Evolutionary conservation across 306 rosid species (phyloP), one percentile per base, ranked within the genome.

Genomic region (Arachis stenosperma): DNA sequence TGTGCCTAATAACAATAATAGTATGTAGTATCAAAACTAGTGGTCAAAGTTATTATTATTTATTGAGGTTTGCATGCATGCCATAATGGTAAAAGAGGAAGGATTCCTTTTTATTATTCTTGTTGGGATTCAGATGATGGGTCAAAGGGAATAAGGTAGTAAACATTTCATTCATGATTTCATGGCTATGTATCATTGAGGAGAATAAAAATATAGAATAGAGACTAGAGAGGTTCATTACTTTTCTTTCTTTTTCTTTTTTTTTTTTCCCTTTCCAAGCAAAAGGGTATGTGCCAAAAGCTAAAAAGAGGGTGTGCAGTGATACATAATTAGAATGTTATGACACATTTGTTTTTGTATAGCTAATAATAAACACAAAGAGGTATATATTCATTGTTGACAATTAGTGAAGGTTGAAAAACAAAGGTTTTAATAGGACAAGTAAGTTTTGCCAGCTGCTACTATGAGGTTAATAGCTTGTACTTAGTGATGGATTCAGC

Each of bases 81-180:
- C 63, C 55, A 74, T 33, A 33, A 33, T 53, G 5, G 68, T 46
- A 68, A 78, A 78, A 75, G 71, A 52, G 56, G 67, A 64, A 33
- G 37, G 37, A 33, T 33, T 33, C 37, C 37, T 82, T 78, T 74
- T 62, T 64, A 69, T 64, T 74, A 58, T 65, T 65, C 65, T 65
- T 51, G 59, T 79, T 81, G 70, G 60, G 67, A 33, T 75, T 81
- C 40, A 65, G 50, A 81, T n/a, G 61, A 54, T 3, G 41, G 14
- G 81, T 83, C 84, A 83, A 83, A 75, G 67, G 59, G 66, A 79
- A 75, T 70, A 61, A 40, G 76, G 60, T 71, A 79, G 37, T 33
- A 33, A 33, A 33, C 37, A 33, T 33, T 33, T 33, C 37, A 33
- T 33, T 33, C 3, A 75, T 79, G 73, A 70, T 70, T 65, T 74